Evolutionary conservation across 352 stramenopile species (phyloP), one percentile per base, ranked within the genome.

Genomic region (Pythium graminicola): DNA sequence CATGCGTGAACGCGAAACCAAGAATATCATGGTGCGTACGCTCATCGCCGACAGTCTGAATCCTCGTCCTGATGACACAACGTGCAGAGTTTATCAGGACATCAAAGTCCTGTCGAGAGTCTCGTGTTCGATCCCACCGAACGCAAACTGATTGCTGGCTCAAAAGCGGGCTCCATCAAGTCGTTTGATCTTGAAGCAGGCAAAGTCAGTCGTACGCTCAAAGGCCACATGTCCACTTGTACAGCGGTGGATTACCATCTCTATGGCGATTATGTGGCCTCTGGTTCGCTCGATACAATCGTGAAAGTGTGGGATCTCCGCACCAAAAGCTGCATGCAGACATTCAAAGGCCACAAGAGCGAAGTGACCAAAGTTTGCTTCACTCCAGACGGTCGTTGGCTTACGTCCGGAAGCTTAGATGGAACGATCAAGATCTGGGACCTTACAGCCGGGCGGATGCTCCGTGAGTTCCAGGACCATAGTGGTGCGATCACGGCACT

Each of bases 231-330:
- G 77, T 85, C 81, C 7, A 86, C 80, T 19, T 89, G 79, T 42
- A 89, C 70, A 20, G 71, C 77, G 3, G 62, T 94, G 23, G 83
- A 94, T 49, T 91, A 89, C 50, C 83, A 94, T 58, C 58, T 92
- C 13, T 93, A 91, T 41, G 83, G 83, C 6, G 79, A 93, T 64
- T 93, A 92, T 40, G 78, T 92, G 14, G 83, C 83, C 17, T 93
- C 83, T 6, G 81, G 81, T 0, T 85, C 83, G 36, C 49, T 86
- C 8, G 83, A 93, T 44, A 92, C 83, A 17, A 85, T 87, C 39
- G 81, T 93, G 31, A 93, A 93, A 55, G 80, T 93, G 22, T 93
- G 83, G 83, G 83, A 93, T 42, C 47, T 93, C 26, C 77, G 78
- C 20, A 89, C 75, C 10, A 92, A 90, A 61, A 86, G 75, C 57